Evolutionary conservation across 108 stramenopile genomes (phyloP).

Genomic region (Asterionellopsis glacialis): DNA sequence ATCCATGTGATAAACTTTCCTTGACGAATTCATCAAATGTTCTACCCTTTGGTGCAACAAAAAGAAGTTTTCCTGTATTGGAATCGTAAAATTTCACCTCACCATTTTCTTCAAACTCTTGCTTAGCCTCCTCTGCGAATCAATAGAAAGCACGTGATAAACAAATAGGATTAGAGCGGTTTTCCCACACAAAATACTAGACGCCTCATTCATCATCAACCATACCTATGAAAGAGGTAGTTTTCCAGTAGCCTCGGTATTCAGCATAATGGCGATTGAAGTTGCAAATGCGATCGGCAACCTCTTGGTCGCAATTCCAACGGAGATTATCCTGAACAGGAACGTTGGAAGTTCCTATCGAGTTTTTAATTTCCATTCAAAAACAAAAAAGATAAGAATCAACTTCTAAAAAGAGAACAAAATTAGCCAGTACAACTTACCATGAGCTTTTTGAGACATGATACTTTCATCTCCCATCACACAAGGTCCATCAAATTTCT

Average conservation of each 20-base stretch:
- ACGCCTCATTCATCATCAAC: conserved; percentile 17
- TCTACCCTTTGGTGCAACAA: conserved; percentile 48
- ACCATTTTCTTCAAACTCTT: conserved; percentile 19
- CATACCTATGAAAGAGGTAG: conserved; percentile 40
- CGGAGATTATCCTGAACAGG: conserved; percentile 68
- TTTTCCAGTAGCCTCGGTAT: conserved; percentile 66
- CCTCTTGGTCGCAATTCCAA: conserved; percentile 62
- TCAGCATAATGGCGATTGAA: conserved; percentile 69
- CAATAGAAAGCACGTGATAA: no score
- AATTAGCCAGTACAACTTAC: conserved; percentile 3
- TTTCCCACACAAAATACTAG: no score
- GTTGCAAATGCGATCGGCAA: conserved; percentile 74
- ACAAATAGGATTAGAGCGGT: no score
- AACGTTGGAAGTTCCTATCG: conserved; percentile 37
- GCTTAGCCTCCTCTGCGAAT: conserved; percentile 16
- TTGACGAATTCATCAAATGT: conserved; percentile 43
- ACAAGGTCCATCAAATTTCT: conserved; percentile 24
- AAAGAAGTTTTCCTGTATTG: conserved; percentile 53
- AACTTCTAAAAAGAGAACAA: no score
- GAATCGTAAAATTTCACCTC: conserved; percentile 60
- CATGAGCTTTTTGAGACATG: conserved; percentile 65
- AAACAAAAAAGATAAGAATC: no score
- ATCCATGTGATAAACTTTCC: conserved; percentile 56
- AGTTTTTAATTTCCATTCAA: no score
- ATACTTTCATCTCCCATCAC: conserved; percentile 59